phyloP scores from a whole-genome alignment of 148 eudicot genomes.

The Mesembryanthemum crystallinum region DNA sequence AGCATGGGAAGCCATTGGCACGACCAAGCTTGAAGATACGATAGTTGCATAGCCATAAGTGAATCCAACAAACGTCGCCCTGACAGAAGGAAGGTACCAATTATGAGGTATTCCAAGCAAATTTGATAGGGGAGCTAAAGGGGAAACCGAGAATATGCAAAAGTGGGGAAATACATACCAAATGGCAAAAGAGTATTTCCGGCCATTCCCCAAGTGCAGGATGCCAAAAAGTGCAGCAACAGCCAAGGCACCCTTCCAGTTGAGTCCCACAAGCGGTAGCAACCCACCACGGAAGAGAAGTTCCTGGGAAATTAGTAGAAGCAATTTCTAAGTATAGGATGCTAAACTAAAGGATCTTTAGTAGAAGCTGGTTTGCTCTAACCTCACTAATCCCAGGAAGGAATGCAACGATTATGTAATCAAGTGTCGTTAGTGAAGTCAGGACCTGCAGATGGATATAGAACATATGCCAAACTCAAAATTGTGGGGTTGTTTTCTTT shows the following conservation, averaged over 20 bases:
- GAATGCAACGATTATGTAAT: conserved; percentile 73
- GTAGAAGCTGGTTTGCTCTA: conserved; percentile 1
- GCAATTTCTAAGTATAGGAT: not conserved
- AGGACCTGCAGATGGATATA: conserved; percentile 56
- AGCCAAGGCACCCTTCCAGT: conserved; percentile 55
- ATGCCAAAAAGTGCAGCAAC: conserved; percentile 74
- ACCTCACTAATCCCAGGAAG: conserved; percentile 92
- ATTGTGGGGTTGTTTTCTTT: not conserved
- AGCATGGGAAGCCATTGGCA: conserved; percentile 88
- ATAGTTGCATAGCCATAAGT: conserved; percentile 75
- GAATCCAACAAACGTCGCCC: conserved; percentile 89
- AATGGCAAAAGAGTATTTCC: conserved; percentile 73
- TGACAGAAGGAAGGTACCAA: conserved; percentile 17
- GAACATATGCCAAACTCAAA: not conserved
- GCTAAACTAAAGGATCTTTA: not conserved
- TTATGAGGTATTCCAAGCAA: not conserved
- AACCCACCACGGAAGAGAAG: conserved; percentile 86
- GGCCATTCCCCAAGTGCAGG: conserved; percentile 82
- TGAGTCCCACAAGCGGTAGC: conserved; percentile 70
- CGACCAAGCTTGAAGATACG: conserved; percentile 66
- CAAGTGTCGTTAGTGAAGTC: conserved; percentile 63
- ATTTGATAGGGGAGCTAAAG: not conserved
- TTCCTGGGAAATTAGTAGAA: conserved; percentile 39
- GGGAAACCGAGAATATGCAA: not conserved
- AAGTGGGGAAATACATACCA: conserved; percentile 42